Evolutionary conservation across 768 basidiomycete genomes (phyloP).

Genomic region (Termitomyces sp.): DNA sequence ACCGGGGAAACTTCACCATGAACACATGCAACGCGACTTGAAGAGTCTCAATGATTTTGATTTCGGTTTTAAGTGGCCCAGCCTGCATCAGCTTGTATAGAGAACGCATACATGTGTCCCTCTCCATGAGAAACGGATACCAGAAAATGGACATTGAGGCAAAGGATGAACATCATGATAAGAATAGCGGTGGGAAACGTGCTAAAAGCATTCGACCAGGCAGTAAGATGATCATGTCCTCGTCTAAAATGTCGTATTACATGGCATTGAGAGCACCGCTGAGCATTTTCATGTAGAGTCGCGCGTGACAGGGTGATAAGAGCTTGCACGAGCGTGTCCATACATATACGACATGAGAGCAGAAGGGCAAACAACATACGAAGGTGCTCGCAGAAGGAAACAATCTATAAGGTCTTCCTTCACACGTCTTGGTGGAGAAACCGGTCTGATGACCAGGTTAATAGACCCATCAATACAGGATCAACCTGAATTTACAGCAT

Average conservation of each 20-base stretch:
- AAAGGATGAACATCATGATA: not conserved
- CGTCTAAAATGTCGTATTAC: not conserved
- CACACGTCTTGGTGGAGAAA: constrained; percentile 2
- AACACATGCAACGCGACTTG: not conserved
- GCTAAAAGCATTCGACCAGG: not conserved
- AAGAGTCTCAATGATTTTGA: not conserved
- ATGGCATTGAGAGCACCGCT: not conserved
- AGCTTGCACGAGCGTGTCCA: not conserved
- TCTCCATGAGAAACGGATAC: not conserved
- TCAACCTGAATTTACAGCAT: not conserved
- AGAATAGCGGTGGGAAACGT: not conserved
- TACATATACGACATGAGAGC: constrained; percentile 13
- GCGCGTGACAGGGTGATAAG: constrained; percentile 11
- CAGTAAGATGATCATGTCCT: not conserved
- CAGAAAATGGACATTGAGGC: not conserved
- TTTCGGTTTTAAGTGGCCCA: not conserved
- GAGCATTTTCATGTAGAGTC: not conserved
- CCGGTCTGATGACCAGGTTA: constrained; percentile 6
- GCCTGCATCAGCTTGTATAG: not conserved
- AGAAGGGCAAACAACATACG: constrained; percentile 12
- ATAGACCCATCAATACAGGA: not conserved
- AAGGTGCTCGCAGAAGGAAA: not conserved
- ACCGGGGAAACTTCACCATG: not conserved
- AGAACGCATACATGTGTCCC: not conserved
- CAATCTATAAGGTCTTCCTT: constrained; percentile 3